Conservation (phyloP, 148 eudicot genomes). For the Chenopodium suecicum region DNA sequence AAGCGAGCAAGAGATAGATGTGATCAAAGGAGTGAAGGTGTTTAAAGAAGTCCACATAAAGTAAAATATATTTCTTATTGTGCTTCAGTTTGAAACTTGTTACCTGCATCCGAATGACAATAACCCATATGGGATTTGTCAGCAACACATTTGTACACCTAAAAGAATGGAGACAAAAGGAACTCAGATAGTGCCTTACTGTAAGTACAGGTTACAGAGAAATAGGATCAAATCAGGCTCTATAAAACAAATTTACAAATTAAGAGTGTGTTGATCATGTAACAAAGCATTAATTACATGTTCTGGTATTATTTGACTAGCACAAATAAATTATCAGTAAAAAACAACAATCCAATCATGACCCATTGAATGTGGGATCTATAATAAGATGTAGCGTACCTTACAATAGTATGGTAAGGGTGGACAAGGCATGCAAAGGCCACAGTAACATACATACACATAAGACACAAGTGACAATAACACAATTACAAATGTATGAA, state of each 20-base stretch:
- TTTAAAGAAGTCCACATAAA: background rate
- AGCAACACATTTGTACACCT: conserved; percentile 93
- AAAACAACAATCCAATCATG: background rate
- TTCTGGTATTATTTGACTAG: background rate
- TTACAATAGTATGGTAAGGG: background rate
- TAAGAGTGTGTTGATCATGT: background rate
- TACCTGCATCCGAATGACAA: conserved; percentile 99
- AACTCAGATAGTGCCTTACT: background rate
- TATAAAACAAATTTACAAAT: background rate
- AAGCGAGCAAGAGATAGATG: background rate
- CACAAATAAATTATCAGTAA: background rate
- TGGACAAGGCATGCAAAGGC: background rate
- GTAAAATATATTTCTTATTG: background rate
- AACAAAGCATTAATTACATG: background rate
- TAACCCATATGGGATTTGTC: conserved; percentile 97
- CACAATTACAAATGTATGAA: background rate
- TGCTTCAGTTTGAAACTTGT: background rate
- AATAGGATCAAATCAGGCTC: background rate
- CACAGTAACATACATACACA: background rate
- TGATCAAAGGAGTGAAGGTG: background rate
- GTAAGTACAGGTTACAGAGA: background rate
- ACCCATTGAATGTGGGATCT: background rate
- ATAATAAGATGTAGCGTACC: background rate
- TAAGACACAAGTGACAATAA: background rate
- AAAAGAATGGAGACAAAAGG: background rate